Evolutionary conservation across 371 early-diverging fungal species (phyloP).

Genomic region (Phascolomyces articulosus): DNA sequence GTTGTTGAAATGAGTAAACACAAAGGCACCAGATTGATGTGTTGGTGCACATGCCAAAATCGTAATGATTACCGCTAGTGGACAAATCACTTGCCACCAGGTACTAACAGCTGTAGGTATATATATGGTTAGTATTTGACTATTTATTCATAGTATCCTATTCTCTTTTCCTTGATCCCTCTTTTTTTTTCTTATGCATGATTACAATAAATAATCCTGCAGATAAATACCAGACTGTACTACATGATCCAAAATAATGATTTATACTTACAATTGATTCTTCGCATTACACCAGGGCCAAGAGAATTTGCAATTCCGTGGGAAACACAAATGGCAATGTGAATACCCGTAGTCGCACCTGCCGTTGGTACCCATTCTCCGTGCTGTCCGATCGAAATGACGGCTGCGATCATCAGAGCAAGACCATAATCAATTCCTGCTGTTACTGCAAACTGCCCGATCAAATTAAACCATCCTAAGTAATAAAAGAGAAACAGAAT

Average conservation of each 20-base stretch:
- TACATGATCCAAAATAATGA: too few relatives aligned
- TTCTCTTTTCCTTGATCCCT: too few relatives aligned
- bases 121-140: slow-evolving; percentile 31
- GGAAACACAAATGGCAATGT: slow-evolving; percentile 54
- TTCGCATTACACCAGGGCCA: slow-evolving; percentile 46
- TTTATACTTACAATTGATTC: slow-evolving; percentile 43
- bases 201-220: too few relatives aligned
- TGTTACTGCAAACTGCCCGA: slow-evolving; percentile 48
- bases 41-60: slow-evolving; percentile 37
- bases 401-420: slow-evolving; percentile 50
- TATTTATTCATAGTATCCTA: too few relatives aligned
- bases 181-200: too few relatives aligned
- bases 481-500: not conserved
- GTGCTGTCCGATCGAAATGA: slow-evolving; percentile 47
- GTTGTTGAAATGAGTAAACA: slow-evolving; percentile 36
- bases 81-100: slow-evolving; percentile 47
- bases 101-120: slow-evolving; percentile 30
- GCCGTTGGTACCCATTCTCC: slow-evolving; percentile 43
- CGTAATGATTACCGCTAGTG: slow-evolving; percentile 32
- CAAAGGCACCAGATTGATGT: slow-evolving; percentile 50
- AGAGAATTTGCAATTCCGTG: slow-evolving; percentile 62
- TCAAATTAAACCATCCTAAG: slow-evolving; percentile 38
- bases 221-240: too few relatives aligned
- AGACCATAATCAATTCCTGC: slow-evolving; percentile 62
- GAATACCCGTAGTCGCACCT: slow-evolving; percentile 47